Evolutionary conservation across 352 stramenopile genomes (phyloP).

Genomic region (Phytopythium litorale): DNA sequence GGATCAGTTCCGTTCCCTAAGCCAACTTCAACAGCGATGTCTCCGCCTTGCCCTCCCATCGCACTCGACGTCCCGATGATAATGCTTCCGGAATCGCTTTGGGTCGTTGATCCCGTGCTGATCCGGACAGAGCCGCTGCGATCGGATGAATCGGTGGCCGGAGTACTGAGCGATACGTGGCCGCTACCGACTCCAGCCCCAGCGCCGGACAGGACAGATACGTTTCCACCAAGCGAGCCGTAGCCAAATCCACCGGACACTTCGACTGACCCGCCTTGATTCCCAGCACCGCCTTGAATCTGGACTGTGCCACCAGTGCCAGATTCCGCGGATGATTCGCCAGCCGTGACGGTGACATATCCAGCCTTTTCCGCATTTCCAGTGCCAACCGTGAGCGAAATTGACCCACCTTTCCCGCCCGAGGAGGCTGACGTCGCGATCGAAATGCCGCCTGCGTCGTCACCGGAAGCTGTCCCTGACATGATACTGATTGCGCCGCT

Average conservation of each 20-base stretch:
- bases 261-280: neutral
- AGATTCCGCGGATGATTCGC: neutral
- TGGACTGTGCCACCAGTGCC: neutral
- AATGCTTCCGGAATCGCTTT: neutral
- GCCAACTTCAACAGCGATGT: neutral
- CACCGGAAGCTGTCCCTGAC: neutral
- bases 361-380: neutral
- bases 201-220: neutral
- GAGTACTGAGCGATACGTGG: neutral
- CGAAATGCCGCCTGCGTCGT: neutral
- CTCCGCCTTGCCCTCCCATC: neutral
- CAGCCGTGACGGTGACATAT: neutral
- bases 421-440: neutral
- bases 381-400: neutral
- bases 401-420: neutral
- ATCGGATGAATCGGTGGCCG: neutral
- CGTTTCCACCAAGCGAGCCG: neutral
- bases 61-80: neutral
- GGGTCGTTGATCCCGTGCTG: neutral
- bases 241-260: neutral
- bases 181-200: constrained; percentile 1
- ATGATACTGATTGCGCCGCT: neutral
- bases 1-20: neutral
- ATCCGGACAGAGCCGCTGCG: neutral
- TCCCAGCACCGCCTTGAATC: neutral